Conservation (phyloP, 179 eudicot genomes). For the Silene vulgaris region DNA sequence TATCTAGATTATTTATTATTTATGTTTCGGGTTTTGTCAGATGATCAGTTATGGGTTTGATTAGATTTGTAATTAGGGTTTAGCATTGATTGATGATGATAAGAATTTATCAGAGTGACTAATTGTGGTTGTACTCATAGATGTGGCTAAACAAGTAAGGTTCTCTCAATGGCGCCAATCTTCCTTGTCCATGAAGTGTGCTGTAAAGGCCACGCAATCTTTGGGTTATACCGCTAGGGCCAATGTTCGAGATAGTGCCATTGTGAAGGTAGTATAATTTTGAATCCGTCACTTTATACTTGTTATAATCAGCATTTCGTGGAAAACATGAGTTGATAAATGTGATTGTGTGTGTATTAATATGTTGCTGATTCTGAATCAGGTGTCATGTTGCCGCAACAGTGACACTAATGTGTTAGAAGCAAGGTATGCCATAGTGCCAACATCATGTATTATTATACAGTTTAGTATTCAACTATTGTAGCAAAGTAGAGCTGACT, state of each 20-base stretch:
- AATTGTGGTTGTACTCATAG: conserved; percentile 18
- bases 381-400: conserved; percentile 56
- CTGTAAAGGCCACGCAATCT: conserved; percentile 25
- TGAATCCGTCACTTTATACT: not conserved
- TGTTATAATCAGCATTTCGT: not conserved
- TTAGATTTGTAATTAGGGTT: not conserved
- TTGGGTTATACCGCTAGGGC: conserved; percentile 26
- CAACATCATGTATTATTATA: not conserved
- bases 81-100: not conserved
- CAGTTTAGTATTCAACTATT: not conserved
- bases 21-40: not conserved
- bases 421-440: conserved; percentile 46
- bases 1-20: too few relatives aligned
- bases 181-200: conserved; percentile 29
- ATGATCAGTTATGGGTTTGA: not conserved
- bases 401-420: conserved; percentile 46
- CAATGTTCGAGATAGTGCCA: conserved; percentile 28
- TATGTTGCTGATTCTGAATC: conserved; percentile 20
- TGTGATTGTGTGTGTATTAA: not conserved
- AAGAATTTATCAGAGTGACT: not conserved
- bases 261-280: conserved; percentile 37
- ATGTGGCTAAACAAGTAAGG: conserved; percentile 24
- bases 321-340: not conserved
- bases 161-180: conserved; percentile 31
- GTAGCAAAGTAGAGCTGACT: not conserved